Evolutionary conservation across 2,329 filamentous ascomycete genomes (phyloP).

Genomic region (Metarhizium album): DNA sequence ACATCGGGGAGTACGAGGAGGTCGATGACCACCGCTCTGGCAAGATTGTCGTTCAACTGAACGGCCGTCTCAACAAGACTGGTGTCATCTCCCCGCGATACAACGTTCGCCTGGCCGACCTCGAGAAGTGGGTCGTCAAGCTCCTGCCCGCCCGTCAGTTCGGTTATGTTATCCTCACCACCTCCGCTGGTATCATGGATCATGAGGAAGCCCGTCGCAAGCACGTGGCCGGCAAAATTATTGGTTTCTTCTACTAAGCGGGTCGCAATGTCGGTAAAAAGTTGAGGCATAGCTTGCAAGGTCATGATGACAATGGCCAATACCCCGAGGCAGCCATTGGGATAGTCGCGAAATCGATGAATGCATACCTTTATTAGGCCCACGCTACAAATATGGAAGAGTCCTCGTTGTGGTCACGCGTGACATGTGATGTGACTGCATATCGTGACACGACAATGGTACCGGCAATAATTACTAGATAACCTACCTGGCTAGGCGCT

Average conservation of each 20-base stretch:
- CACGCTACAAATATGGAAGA: conserved; percentile 18
- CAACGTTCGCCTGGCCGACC: conserved; percentile 94
- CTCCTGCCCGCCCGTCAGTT: conserved; percentile 99
- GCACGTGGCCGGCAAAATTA: conserved; percentile 98
- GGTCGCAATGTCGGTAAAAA: conserved; percentile 14
- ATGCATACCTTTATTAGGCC: conserved; percentile 14
- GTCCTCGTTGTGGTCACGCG: not conserved
- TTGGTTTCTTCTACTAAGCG: conserved; percentile 96
- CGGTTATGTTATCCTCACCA: conserved; percentile 98
- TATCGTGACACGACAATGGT: not conserved
- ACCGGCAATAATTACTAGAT: too few relatives aligned
- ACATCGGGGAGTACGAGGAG: conserved; percentile 99
- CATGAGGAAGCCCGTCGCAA: conserved; percentile 99
- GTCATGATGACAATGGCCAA: conserved; percentile 26
- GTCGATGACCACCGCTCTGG: conserved; percentile 98
- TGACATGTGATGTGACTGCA: not conserved
- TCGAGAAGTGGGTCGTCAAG: conserved; percentile 99
- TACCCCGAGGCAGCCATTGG: conserved; percentile 20
- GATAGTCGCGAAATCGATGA: conserved; percentile 20
- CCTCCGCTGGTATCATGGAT: conserved; percentile 99
- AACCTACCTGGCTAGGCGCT: too few relatives aligned
- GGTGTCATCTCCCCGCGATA: conserved; percentile 99
- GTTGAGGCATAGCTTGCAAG: conserved; percentile 25
- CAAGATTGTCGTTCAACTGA: conserved; percentile 99
- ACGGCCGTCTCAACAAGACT: conserved; percentile 96